Conservation (phyloP, 192 early-diverging fungal species). For the Thoreauomyces humboldtii region DNA sequence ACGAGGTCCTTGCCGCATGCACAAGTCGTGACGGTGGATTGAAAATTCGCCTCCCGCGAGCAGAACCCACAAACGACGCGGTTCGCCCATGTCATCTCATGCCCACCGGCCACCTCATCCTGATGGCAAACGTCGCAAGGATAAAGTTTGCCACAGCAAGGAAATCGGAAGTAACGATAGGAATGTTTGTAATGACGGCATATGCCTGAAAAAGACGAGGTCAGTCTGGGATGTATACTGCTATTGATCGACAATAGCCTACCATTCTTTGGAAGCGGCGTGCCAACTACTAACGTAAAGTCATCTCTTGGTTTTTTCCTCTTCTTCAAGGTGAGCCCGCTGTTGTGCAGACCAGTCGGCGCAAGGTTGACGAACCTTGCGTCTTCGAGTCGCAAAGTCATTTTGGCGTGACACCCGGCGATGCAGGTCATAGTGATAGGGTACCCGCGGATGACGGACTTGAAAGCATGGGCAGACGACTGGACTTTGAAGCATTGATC, state of each 20-base stretch:
- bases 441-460: slow-evolving; percentile 25
- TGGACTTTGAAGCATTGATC: slow-evolving; percentile 56
- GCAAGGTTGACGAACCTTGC: slow-evolving; percentile 47
- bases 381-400: slow-evolving; percentile 47
- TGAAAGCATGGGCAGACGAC: slow-evolving; percentile 10
- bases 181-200: slow-evolving; percentile 87
- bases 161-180: slow-evolving; percentile 88
- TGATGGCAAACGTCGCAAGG: slow-evolving; percentile 88
- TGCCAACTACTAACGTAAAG: slow-evolving; percentile 65
- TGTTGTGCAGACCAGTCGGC: neutral
- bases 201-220: no score
- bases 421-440: slow-evolving; percentile 23
- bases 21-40: slow-evolving; percentile 40
- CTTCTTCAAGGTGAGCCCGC: slow-evolving; percentile 29
- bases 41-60: slow-evolving; percentile 70
- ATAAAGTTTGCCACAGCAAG: slow-evolving; percentile 82
- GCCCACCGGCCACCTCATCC: slow-evolving; percentile 46
- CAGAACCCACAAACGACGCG: slow-evolving; percentile 86
- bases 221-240: no score
- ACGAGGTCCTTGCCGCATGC: slow-evolving; percentile 53
- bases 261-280: slow-evolving; percentile 73
- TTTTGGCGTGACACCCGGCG: slow-evolving; percentile 33
- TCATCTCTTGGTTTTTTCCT: slow-evolving; percentile 52
- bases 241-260: no score
- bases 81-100: slow-evolving; percentile 67